phyloP scores from a whole-genome alignment of 2,329 filamentous ascomycete genomes.

The Colletotrichum abscissum region DNA sequence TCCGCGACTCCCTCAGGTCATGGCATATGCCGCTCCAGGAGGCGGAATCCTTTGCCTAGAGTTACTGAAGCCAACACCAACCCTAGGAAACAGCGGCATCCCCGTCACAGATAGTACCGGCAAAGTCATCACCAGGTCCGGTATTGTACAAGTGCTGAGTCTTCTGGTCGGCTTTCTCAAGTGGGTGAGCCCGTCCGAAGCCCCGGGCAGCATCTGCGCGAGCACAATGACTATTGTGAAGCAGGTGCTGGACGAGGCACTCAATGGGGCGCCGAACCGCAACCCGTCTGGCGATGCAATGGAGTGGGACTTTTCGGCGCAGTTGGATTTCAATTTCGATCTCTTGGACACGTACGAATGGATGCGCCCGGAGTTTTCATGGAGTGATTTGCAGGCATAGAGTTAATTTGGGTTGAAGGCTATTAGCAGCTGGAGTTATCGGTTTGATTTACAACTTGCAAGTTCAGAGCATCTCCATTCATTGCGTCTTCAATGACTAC shows the following conservation, averaged over 20 bases:
- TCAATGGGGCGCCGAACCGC: constrained; percentile 50
- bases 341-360: constrained; percentile 62
- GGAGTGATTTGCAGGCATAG: constrained; percentile 4
- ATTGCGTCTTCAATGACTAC: too few species aligned
- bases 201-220: constrained; percentile 58
- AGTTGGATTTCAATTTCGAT: constrained; percentile 57
- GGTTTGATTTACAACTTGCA: neutral
- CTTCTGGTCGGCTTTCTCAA: constrained; percentile 62
- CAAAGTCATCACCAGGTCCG: constrained; percentile 54
- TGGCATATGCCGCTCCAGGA: constrained; percentile 61
- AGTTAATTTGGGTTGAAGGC: neutral
- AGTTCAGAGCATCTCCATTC: neutral
- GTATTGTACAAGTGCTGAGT: constrained; percentile 63
- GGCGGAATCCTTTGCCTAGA: constrained; percentile 63
- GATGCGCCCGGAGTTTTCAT: constrained; percentile 44
- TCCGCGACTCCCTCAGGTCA: constrained; percentile 47
- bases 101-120: constrained; percentile 39
- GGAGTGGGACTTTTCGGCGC: constrained; percentile 47
- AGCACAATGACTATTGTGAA: constrained; percentile 60
- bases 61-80: constrained; percentile 48
- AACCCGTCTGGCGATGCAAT: constrained; percentile 36
- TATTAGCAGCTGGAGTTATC: neutral
- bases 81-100: constrained; percentile 39
- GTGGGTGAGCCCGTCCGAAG: constrained; percentile 59
- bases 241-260: constrained; percentile 59